Evolutionary conservation across 2,329 filamentous ascomycete genomes (phyloP).

Genomic region (Monosporascus sp.): DNA sequence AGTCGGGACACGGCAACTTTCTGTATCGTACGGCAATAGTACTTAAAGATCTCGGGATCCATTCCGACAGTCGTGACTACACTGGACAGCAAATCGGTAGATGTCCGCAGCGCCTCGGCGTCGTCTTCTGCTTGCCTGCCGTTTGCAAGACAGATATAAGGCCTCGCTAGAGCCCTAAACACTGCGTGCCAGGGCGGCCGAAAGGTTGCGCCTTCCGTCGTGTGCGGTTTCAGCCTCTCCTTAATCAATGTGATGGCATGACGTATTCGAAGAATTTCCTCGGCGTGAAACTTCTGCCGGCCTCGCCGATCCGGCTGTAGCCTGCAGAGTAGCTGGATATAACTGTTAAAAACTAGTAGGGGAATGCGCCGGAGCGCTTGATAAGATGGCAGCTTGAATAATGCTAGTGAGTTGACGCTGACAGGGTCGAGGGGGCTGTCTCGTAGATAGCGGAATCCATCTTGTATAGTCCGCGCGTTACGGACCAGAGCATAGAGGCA

Average conservation of each 20-base stretch:
- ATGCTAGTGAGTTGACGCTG: constrained; percentile 12
- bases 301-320: constrained; percentile 27
- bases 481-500: constrained; percentile 53
- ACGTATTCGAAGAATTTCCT: constrained; percentile 21
- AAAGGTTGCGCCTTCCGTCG: constrained; percentile 25
- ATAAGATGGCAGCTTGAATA: constrained; percentile 13
- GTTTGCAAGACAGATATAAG: constrained; percentile 25
- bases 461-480: constrained; percentile 41
- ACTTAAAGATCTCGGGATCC: constrained; percentile 31
- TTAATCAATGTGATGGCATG: constrained; percentile 31
- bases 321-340: constrained; percentile 45
- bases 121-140: constrained; percentile 17
- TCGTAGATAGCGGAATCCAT: constrained; percentile 44
- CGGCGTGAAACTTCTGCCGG: constrained; percentile 11
- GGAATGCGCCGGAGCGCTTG: constrained; percentile 26
- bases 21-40: constrained; percentile 28
- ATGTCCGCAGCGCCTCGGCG: constrained; percentile 25
- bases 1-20: constrained; percentile 23
- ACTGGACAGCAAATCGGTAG: constrained; percentile 24
- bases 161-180: constrained; percentile 32
- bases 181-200: constrained; percentile 38
- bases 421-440: constrained; percentile 33
- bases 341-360: constrained; percentile 40
- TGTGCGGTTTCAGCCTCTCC: constrained; percentile 19
- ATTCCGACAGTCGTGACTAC: constrained; percentile 25